Percentiles rank a stretch among this genome's conserved stretches.
Evolutionary conservation across 257 asterid genomes (phyloP).

Genomic region (Penstemon barbatus): DNA sequence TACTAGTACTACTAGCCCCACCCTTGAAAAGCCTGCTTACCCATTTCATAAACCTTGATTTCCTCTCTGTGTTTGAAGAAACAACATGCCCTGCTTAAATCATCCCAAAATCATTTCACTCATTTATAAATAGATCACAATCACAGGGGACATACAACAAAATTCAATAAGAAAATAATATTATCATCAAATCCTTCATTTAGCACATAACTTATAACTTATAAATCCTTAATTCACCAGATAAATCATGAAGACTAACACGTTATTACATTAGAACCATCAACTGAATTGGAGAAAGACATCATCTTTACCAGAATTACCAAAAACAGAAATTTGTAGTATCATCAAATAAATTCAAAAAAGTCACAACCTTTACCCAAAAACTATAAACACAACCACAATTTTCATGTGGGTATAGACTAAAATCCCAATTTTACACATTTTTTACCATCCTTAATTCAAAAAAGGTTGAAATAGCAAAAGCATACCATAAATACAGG

Average conservation of each 20-base stretch:
- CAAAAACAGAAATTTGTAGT: constrained; percentile 5
- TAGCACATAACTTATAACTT: not conserved
- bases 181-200: constrained; percentile 15
- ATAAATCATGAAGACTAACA: not conserved
- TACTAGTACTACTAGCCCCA: constrained; percentile 39
- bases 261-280: constrained; percentile 23
- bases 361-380: constrained; percentile 29
- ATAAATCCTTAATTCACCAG: too few species aligned
- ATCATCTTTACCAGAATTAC: constrained; percentile 25
- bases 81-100: constrained; percentile 66
- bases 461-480: not conserved
- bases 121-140: not conserved
- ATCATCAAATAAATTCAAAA: constrained; percentile 27
- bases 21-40: constrained; percentile 74
- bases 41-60: constrained; percentile 89
- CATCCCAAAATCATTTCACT: constrained; percentile 26
- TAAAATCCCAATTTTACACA: constrained; percentile 24
- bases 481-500: constrained; percentile 73
- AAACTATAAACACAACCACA: constrained; percentile 20
- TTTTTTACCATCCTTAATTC: not conserved
- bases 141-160: not conserved
- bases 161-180: constrained; percentile 20
- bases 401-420: constrained; percentile 28
- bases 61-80: constrained; percentile 80
- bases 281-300: constrained; percentile 12